A percentile compares a stretch with the other conserved stretches of the same genome.
Conservation (phyloP, 2,329 filamentous ascomycete genomes). For the Alternaria incomplexa region DNA sequence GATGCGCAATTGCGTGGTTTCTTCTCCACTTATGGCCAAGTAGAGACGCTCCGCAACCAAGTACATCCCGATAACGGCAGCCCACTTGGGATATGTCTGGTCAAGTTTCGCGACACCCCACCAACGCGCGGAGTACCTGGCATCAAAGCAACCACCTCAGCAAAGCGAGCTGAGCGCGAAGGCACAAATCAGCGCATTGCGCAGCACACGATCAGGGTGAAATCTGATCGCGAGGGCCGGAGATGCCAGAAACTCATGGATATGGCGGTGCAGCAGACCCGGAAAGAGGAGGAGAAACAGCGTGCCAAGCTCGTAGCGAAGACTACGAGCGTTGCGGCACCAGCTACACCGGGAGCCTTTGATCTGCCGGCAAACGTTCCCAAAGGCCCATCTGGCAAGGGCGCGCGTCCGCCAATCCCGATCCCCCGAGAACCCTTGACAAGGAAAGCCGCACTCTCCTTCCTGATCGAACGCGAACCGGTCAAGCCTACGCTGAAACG, state of each 20-base stretch:
- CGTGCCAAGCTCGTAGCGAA: constrained; percentile 42
- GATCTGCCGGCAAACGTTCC: constrained; percentile 84
- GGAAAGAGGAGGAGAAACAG: constrained; percentile 63
- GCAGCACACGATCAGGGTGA: constrained; percentile 76
- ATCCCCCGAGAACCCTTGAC: constrained; percentile 49
- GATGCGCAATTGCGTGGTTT: constrained; percentile 77
- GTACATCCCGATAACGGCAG: constrained; percentile 94
- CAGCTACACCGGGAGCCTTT: constrained; percentile 31
- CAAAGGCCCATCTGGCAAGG: constrained; percentile 75
- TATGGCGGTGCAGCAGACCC: constrained; percentile 71
- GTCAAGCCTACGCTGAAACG: constrained; percentile 73
- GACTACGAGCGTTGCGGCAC: constrained; percentile 25
- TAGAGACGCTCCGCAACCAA: constrained; percentile 89
- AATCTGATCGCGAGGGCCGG: constrained; percentile 86
- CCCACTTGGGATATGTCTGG: constrained; percentile 90
- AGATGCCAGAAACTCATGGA: constrained; percentile 82
- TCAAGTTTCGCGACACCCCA: constrained; percentile 80
- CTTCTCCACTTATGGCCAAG: constrained; percentile 83
- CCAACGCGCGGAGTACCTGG: constrained; percentile 57
- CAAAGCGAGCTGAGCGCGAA: constrained; percentile 77
- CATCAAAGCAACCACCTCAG: constrained; percentile 77
- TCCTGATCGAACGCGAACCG: constrained; percentile 67
- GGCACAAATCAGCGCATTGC: constrained; percentile 84
- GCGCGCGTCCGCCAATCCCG: constrained; percentile 44
- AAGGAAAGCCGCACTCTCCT: constrained; percentile 54